Conservation (phyloP, 164 flowering plant species). For the Umbellularia californica region DNA sequence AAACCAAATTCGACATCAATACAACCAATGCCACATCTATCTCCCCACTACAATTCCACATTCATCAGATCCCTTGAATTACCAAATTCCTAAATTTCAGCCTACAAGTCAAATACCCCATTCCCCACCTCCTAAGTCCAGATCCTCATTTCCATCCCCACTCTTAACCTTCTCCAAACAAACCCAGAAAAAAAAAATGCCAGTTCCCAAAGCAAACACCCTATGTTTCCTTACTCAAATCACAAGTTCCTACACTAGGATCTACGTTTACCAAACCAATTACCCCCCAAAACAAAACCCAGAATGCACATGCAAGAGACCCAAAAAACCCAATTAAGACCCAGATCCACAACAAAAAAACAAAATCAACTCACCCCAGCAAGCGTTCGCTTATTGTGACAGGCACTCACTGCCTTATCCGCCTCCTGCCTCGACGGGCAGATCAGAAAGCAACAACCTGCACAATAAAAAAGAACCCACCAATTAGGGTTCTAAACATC, state of each 20-base stretch:
- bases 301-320: neutral
- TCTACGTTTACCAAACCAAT: neutral
- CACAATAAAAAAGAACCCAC: constrained; percentile 7
- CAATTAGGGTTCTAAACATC: constrained; percentile 27
- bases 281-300: neutral
- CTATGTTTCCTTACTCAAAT: neutral
- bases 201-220: no score
- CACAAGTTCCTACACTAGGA: neutral
- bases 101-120: no score
- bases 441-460: constrained; percentile 91
- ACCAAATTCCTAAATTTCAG: no score
- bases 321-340: neutral
- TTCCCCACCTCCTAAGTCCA: no score
- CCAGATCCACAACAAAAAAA: neutral
- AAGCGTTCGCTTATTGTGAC: constrained; percentile 82
- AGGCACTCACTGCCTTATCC: constrained; percentile 88
- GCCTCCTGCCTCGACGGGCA: constrained; percentile 95
- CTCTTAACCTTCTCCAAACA: no score
- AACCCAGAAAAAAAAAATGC: no score
- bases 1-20: neutral
- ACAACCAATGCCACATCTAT: neutral
- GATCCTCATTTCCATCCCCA: no score
- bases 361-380: constrained; percentile 61
- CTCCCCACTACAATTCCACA: no score
- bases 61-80: no score